Percentiles rank a stretch among this genome's conserved stretches.
Evolutionary conservation across 2,329 filamentous ascomycete genomes (phyloP).

Genomic region (Pseudocercospora macadamiae): DNA sequence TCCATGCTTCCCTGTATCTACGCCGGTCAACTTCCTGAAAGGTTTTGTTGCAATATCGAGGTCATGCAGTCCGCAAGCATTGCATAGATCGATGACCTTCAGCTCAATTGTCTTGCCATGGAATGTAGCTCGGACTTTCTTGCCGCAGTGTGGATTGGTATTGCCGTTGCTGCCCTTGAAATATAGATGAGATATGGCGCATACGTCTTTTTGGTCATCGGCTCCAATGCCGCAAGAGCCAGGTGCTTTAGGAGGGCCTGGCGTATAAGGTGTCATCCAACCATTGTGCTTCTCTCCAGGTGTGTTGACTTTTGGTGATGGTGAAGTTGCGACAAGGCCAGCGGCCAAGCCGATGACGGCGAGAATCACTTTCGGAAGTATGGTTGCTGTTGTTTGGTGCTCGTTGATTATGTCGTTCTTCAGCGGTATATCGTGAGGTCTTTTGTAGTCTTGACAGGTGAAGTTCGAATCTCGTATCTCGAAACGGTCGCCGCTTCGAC

Average conservation of each 20-base stretch:
- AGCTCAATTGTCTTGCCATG: background rate
- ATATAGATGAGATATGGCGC: background rate
- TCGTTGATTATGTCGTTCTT: background rate
- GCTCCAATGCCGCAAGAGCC: background rate
- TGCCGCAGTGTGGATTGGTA: background rate
- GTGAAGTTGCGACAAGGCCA: background rate
- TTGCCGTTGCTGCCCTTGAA: background rate
- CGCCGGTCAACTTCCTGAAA: background rate
- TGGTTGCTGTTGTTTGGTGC: background rate
- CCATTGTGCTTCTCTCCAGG: background rate
- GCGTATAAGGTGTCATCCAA: background rate
- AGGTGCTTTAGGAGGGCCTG: background rate
- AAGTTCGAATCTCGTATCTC: background rate
- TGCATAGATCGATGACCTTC: background rate
- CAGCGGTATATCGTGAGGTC: background rate
- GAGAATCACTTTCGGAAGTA: background rate
- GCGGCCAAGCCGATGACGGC: background rate
- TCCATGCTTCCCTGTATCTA: background rate
- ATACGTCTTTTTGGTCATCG: background rate
- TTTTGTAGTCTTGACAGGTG: background rate
- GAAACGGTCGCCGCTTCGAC: background rate
- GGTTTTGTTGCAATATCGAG: background rate
- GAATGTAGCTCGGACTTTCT: background rate
- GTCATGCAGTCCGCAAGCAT: background rate
- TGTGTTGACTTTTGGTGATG: background rate